Evolutionary conservation across 306 rosid genomes (phyloP).

Genomic region (Inga leiocalycina): DNA sequence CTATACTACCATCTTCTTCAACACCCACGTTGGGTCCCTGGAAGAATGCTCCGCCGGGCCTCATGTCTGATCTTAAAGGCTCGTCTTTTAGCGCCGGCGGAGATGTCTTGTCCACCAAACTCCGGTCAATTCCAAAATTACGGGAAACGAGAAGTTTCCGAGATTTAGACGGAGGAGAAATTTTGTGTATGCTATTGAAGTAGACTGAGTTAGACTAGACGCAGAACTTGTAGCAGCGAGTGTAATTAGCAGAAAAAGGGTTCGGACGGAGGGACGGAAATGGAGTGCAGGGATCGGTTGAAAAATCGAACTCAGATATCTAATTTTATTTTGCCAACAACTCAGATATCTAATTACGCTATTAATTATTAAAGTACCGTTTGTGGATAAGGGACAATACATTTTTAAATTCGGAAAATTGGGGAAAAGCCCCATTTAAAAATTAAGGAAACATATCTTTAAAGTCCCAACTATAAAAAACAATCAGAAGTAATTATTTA

Average conservation of each 20-base stretch:
- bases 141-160: background rate
- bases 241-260: background rate
- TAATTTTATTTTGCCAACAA: too few relatives aligned
- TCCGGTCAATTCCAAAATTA: background rate
- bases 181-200: background rate
- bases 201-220: background rate
- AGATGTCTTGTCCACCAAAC: background rate
- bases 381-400: too few relatives aligned
- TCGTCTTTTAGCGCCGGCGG: background rate
- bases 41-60: background rate
- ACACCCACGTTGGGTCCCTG: constrained; percentile 5
- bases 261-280: background rate
- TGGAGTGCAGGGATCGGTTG: background rate
- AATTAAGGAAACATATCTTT: too few relatives aligned
- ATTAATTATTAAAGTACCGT: too few relatives aligned
- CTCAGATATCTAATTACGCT: background rate
- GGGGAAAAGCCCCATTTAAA: too few relatives aligned
- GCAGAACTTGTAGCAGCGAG: background rate
- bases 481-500: accelerated
- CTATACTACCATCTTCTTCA: background rate
- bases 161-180: background rate
- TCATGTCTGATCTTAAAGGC: background rate
- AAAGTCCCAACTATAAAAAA: too few relatives aligned
- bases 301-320: background rate
- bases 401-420: too few relatives aligned